These are phyloP conservation scores for Nakataea oryzae DNA, from an alignment of 2,329 filamentous ascomycete species.

Conservation along the genomic window DNA sequence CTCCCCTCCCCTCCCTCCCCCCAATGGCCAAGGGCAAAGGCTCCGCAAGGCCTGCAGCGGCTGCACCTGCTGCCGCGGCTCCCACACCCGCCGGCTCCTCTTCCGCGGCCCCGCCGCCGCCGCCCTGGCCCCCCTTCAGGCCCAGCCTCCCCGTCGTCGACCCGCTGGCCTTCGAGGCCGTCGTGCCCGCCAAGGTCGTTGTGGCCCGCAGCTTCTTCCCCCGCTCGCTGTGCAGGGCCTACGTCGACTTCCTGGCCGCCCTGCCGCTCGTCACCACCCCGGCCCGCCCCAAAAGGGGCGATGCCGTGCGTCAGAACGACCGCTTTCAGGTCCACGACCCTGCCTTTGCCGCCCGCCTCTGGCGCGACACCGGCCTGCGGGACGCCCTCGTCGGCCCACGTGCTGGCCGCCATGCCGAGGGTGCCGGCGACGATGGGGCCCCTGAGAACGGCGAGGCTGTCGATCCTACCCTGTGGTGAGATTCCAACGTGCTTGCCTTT, in stretches of 20 bases:
- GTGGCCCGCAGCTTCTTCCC: slow-evolving; percentile 68
- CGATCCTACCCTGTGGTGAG: background rate
- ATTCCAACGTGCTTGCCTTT: background rate
- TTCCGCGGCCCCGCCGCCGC: slow-evolving; percentile 16
- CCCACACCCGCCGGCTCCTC: slow-evolving; percentile 4
- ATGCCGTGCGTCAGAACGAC: slow-evolving; percentile 81
- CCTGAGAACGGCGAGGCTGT: background rate
- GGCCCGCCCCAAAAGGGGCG: slow-evolving; percentile 64
- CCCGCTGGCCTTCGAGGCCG: slow-evolving; percentile 43
- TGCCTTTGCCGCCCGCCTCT: slow-evolving; percentile 63
- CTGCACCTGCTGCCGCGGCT: background rate
- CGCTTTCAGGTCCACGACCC: slow-evolving; percentile 74
- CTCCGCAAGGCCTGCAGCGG: background rate
- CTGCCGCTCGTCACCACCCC: slow-evolving; percentile 71
- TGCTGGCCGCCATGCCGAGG: slow-evolving; percentile 13
- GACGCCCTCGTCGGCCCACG: slow-evolving; percentile 36
- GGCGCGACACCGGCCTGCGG: slow-evolving; percentile 65
- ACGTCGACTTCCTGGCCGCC: slow-evolving; percentile 59
- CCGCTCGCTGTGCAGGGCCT: slow-evolving; percentile 61
- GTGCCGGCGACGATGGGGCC: slow-evolving; percentile 14
- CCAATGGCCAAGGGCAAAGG: background rate
- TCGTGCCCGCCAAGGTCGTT: slow-evolving; percentile 55
- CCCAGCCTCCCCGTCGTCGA: slow-evolving; percentile 57
- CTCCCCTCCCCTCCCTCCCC: no score
- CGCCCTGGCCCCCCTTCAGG: slow-evolving; percentile 61